These are phyloP conservation scores for Stemphylium lycopersici DNA, from an alignment of 2,329 filamentous ascomycete genomes.

Conservation along the genomic window DNA sequence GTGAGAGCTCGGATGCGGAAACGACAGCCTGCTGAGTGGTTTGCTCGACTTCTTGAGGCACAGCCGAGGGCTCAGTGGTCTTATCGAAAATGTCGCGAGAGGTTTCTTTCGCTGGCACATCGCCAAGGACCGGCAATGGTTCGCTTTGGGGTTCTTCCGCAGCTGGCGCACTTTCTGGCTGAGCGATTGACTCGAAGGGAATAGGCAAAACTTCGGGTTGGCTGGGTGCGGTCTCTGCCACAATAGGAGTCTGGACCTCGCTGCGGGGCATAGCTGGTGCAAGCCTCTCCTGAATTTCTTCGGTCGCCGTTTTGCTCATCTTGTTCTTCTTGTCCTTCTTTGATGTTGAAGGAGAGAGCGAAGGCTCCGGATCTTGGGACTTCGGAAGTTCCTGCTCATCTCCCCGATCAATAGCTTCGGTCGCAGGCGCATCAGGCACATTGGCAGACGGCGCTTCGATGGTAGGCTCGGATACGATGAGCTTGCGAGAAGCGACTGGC, in stretches of 20 bases:
- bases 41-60: neutral
- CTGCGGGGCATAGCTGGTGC: slow-evolving; percentile 3
- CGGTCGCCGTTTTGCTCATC: slow-evolving; percentile 16
- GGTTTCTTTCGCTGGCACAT: slow-evolving; percentile 1
- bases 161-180: neutral
- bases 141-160: neutral
- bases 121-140: neutral
- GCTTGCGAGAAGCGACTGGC: neutral
- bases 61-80: neutral
- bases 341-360: slow-evolving; percentile 22
- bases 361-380: slow-evolving; percentile 4
- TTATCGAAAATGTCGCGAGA: slow-evolving; percentile 4
- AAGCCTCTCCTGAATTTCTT: slow-evolving; percentile 5
- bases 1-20: slow-evolving; percentile 23
- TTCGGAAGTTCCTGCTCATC: slow-evolving; percentile 1
- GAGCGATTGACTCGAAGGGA: neutral
- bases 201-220: neutral
- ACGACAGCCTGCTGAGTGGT: neutral
- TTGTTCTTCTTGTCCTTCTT: slow-evolving; percentile 41
- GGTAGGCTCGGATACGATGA: neutral
- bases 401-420: neutral
- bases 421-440: neutral
- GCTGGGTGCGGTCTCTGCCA: neutral
- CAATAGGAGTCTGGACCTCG: neutral
- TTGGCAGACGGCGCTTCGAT: neutral